phyloP scores from a whole-genome alignment of 1,284 basidiomycete genomes.

The Phellinidium pouzarii region DNA sequence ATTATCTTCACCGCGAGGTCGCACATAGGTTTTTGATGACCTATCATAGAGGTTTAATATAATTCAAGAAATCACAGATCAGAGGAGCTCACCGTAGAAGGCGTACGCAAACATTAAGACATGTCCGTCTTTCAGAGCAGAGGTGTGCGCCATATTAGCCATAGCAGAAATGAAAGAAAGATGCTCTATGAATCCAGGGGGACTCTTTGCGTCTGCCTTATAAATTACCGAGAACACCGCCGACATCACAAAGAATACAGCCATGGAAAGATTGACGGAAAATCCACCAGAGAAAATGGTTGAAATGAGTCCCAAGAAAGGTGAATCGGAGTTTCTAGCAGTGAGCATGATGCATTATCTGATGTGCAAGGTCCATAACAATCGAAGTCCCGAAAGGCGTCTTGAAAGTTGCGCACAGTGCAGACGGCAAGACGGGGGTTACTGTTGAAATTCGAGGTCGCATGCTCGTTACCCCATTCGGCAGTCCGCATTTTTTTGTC shows the following conservation, averaged over 20 bases:
- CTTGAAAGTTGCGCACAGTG: not conserved
- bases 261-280: not conserved
- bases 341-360: not conserved
- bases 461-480: too few relatives aligned
- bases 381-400: not conserved
- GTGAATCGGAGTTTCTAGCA: not conserved
- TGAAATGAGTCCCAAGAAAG: not conserved
- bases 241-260: not conserved
- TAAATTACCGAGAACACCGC: not conserved
- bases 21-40: slow-evolving; percentile 7
- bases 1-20: slow-evolving; percentile 5
- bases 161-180: not conserved
- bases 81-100: not conserved
- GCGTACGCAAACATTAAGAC: slow-evolving; percentile 7
- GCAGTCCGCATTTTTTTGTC: too few relatives aligned
- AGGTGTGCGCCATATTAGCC: not conserved
- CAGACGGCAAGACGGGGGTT: too few relatives aligned
- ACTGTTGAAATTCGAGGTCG: too few relatives aligned
- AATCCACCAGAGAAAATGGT: not conserved
- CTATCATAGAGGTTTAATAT: not conserved
- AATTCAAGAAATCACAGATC: too few relatives aligned
- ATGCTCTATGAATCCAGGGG: not conserved
- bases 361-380: not conserved
- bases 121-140: not conserved
- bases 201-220: not conserved